Percentiles rank a stretch among this genome's conserved stretches.
phyloP scores from a whole-genome alignment of 78 protist genomes.

The Tieghemostelium lacteum region DNA sequence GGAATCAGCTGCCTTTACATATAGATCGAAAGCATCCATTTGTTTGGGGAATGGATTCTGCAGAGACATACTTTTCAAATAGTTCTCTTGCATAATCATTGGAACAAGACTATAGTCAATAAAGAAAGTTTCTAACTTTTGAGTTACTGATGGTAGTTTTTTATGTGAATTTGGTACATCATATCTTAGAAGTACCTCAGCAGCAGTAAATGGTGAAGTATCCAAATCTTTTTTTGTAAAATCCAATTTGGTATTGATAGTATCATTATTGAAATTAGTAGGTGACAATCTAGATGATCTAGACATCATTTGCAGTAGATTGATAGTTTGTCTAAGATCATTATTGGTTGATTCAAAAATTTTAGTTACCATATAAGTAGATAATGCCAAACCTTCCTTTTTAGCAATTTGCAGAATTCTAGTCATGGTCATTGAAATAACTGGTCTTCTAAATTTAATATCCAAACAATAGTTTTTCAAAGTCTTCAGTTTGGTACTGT shows the following conservation, averaged over 20 bases:
- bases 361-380: constrained; percentile 7
- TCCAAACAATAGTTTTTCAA: constrained; percentile 88
- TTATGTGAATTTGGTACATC: neutral
- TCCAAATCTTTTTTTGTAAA: constrained; percentile 60
- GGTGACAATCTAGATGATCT: constrained; percentile 1
- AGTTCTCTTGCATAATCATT: constrained; percentile 51
- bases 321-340: constrained; percentile 60
- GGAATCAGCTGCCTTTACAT: constrained; percentile 47
- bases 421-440: neutral
- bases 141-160: constrained; percentile 82
- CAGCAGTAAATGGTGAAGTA: constrained; percentile 35
- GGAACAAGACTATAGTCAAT: too few species aligned
- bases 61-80: constrained; percentile 17
- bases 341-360: constrained; percentile 10
- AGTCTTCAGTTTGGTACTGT: constrained; percentile 79
- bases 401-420: constrained; percentile 61
- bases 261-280: constrained; percentile 11
- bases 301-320: constrained; percentile 28
- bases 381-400: constrained; percentile 20
- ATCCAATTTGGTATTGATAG: neutral
- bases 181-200: neutral
- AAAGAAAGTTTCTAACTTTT: too few species aligned
- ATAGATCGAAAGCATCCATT: neutral
- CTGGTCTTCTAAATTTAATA: constrained; percentile 84
- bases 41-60: too few species aligned